phyloP scores from a whole-genome alignment of 2,329 filamentous ascomycete species.

The Colletotrichum echinochloae region DNA sequence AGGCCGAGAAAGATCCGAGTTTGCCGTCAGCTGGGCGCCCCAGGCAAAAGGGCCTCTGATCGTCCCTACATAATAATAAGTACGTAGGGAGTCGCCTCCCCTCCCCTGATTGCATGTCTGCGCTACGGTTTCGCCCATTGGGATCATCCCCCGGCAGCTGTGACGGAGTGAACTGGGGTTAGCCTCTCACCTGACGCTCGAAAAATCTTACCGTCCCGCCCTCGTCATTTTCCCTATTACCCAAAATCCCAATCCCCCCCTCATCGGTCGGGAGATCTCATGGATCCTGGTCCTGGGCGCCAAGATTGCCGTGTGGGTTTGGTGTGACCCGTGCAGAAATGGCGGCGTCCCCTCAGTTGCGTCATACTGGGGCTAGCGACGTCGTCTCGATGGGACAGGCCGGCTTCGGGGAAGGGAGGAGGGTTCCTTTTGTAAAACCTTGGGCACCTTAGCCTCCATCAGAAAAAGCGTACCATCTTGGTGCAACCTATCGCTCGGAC shows the following conservation, averaged over 20 bases:
- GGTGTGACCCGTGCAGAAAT: conserved; percentile 36
- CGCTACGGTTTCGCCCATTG: conserved; percentile 32
- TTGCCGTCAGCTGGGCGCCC: not conserved
- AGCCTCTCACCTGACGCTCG: conserved; percentile 35
- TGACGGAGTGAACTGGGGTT: conserved; percentile 25
- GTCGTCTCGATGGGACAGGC: conserved; percentile 18
- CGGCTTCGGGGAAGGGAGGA: not conserved
- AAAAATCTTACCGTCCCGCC: conserved; percentile 41
- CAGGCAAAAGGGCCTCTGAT: not conserved
- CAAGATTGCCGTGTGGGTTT: conserved; percentile 31
- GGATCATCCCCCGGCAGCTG: conserved; percentile 33
- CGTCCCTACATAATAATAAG: not conserved
- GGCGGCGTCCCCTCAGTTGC: conserved; percentile 38
- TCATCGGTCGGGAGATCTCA: conserved; percentile 36
- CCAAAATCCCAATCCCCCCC: conserved; percentile 1
- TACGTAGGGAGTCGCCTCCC: not conserved
- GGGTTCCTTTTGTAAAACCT: not conserved
- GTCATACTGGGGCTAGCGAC: conserved; percentile 33
- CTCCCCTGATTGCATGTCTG: not conserved
- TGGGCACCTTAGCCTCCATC: conserved; percentile 32
- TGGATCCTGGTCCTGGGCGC: conserved; percentile 36
- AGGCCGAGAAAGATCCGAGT: conserved; percentile 12
- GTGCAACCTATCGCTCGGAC: conserved; percentile 16
- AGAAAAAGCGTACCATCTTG: conserved; percentile 30
- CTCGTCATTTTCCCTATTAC: conserved; percentile 34